Percentiles rank a stretch among this genome's conserved stretches.
Evolutionary conservation across 164 flowering plant species (phyloP).

Genomic region (Tinospora cordifolia): DNA sequence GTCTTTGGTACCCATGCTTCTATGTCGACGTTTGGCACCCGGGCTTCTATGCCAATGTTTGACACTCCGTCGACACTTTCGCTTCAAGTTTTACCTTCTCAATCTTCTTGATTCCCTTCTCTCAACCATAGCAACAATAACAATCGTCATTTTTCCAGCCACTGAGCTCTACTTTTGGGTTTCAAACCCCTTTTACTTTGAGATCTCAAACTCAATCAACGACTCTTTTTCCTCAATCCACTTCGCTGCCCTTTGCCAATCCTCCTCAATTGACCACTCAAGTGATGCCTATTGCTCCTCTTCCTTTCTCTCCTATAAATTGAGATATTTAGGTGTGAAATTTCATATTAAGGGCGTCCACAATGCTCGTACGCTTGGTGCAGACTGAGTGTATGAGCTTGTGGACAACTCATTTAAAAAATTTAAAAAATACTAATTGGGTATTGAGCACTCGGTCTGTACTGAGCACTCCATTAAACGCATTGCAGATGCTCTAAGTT

Average conservation of each 20-base stretch:
- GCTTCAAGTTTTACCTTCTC: constrained; percentile 51
- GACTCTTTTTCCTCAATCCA: constrained; percentile 16
- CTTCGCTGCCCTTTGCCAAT: constrained; percentile 12
- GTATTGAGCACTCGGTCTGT: too few relatives aligned
- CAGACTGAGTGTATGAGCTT: too few relatives aligned
- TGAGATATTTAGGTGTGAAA: constrained; percentile 77
- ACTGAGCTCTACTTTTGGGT: constrained; percentile 40
- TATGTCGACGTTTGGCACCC: constrained; percentile 17
- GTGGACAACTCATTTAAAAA: too few relatives aligned
- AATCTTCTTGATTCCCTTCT: constrained; percentile 62
- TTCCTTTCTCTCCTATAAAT: constrained; percentile 86
- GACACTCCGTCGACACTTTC: constrained; percentile 49
- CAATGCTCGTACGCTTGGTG: too few relatives aligned
- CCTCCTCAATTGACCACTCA: constrained; percentile 78
- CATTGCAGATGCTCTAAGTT: too few relatives aligned
- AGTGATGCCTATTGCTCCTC: constrained; percentile 94
- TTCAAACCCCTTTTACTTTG: constrained; percentile 36
- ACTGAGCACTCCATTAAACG: too few relatives aligned
- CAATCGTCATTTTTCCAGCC: constrained; percentile 41
- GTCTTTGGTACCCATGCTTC: too few relatives aligned
- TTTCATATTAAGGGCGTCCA: not conserved
- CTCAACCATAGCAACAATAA: constrained; percentile 37
- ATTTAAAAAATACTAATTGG: too few relatives aligned
- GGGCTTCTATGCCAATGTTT: constrained; percentile 30
- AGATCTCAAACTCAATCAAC: constrained; percentile 18